Evolutionary conservation across 257 asterid genomes (phyloP).

Genomic region (Forsythia viridissima): DNA sequence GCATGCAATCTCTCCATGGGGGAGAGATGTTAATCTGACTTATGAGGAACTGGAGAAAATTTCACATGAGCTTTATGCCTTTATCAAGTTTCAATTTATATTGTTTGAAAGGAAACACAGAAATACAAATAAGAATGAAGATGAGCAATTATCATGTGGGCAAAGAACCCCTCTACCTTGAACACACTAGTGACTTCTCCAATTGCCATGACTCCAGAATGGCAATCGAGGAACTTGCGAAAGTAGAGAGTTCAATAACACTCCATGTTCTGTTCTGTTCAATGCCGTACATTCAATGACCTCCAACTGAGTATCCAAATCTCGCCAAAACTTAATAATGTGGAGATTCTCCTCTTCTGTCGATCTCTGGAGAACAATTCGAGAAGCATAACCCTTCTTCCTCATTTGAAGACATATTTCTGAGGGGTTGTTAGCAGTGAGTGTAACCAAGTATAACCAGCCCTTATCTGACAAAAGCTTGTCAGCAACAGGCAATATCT

Average conservation of each 20-base stretch:
- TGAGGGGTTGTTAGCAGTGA: conserved; percentile 67
- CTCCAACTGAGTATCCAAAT: conserved; percentile 47
- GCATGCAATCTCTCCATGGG: not conserved
- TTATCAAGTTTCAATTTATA: not conserved
- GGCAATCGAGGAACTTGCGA: conserved; percentile 38
- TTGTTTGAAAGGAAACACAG: not conserved
- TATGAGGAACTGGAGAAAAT: not conserved
- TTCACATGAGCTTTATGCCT: not conserved
- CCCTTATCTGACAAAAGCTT: conserved; percentile 78
- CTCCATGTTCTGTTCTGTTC: conserved; percentile 30
- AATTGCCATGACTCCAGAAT: conserved; percentile 27
- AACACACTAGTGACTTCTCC: conserved; percentile 20
- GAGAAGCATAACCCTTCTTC: conserved; percentile 78
- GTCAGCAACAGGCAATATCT: conserved; percentile 82
- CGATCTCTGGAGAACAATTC: conserved; percentile 76
- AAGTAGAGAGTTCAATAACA: conserved; percentile 26
- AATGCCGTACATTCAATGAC: conserved; percentile 31
- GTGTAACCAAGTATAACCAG: conserved; percentile 81
- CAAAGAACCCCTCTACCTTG: not conserved
- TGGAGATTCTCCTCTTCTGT: conserved; percentile 96
- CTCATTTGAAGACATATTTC: conserved; percentile 80
- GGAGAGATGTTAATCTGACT: not conserved
- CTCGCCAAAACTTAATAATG: conserved; percentile 87
- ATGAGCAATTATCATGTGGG: not conserved
- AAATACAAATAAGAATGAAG: not conserved